Percentiles rank a stretch among this genome's conserved stretches.
Conservation (phyloP, 257 asterid species). For the Plantago elongata region DNA sequence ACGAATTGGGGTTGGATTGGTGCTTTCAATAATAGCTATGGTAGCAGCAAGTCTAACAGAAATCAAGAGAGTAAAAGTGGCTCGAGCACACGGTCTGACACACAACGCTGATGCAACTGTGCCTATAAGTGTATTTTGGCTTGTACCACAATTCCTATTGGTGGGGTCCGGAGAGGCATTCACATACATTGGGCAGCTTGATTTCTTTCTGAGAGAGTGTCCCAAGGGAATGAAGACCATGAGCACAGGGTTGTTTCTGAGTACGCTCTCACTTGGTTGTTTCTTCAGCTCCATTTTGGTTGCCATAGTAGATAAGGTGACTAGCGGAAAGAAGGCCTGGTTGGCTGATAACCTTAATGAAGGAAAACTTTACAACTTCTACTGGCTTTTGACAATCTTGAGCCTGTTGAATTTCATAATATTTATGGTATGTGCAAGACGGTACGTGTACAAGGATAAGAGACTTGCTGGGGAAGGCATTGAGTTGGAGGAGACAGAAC, state of each 20-base stretch:
- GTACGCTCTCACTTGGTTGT: conserved; percentile 33
- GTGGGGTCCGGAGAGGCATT: conserved; percentile 44
- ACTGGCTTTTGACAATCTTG: conserved; percentile 30
- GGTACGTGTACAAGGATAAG: conserved; percentile 24
- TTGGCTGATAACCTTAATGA: conserved; percentile 31
- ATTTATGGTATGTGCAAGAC: conserved; percentile 27
- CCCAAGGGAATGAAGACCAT: conserved; percentile 48
- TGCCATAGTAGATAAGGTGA: conserved; percentile 26
- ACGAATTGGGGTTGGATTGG: conserved; percentile 36
- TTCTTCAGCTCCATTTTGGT: conserved; percentile 35
- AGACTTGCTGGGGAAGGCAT: conserved; percentile 4
- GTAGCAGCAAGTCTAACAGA: conserved; percentile 38
- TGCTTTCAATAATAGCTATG: conserved; percentile 34
- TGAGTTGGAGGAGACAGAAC: conserved; percentile 4
- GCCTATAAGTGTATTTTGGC: conserved; percentile 30
- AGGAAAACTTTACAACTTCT: conserved; percentile 34
- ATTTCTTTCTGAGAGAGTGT: conserved; percentile 41
- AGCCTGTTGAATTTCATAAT: conserved; percentile 29
- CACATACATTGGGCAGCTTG: conserved; percentile 37
- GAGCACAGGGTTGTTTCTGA: conserved; percentile 39
- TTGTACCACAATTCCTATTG: conserved; percentile 42
- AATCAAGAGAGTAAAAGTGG: conserved; percentile 28
- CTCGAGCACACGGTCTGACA: background rate
- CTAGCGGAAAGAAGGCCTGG: conserved; percentile 28
- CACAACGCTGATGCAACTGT: conserved; percentile 3